A percentile compares a stretch with the other conserved stretches of the same genome.
Evolutionary conservation across 495 filamentous ascomycete species (phyloP).

Genomic region (Rostrohypoxylon terebratum): DNA sequence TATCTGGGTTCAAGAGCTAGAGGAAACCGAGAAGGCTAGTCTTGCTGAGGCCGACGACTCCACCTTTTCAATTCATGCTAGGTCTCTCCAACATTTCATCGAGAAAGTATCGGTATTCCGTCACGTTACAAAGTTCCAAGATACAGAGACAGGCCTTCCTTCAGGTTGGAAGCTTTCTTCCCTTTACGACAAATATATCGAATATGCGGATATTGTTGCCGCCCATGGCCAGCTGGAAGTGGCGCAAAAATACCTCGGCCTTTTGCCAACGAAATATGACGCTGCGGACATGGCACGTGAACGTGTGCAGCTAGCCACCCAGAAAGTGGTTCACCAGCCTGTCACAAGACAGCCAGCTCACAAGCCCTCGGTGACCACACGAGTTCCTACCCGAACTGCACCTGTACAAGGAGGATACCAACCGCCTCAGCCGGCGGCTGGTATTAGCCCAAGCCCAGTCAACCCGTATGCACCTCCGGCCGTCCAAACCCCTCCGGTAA

Average conservation of each 20-base stretch:
- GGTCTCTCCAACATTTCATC: constrained; percentile 89
- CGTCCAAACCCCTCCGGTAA: constrained; percentile 58
- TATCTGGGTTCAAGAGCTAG: constrained; percentile 91
- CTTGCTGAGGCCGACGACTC: constrained; percentile 77
- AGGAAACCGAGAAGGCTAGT: constrained; percentile 80
- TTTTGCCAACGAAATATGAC: constrained; percentile 86
- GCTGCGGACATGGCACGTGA: constrained; percentile 89
- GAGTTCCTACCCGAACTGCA: constrained; percentile 30
- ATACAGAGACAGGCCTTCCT: constrained; percentile 74
- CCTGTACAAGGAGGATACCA: constrained; percentile 53
- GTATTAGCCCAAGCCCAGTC: constrained; percentile 50
- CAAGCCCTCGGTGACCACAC: constrained; percentile 22
- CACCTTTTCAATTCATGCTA: constrained; percentile 91
- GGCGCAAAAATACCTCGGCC: constrained; percentile 90
- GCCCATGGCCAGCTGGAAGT: constrained; percentile 86
- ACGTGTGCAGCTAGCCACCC: constrained; percentile 86
- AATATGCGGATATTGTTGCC: constrained; percentile 96
- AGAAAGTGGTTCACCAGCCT: constrained; percentile 65
- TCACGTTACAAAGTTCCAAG: constrained; percentile 89
- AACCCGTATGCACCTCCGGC: constrained; percentile 48
- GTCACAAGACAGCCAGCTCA: constrained; percentile 49
- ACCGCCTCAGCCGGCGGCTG: constrained; percentile 51
- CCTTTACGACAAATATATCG: constrained; percentile 94
- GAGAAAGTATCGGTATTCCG: constrained; percentile 99
- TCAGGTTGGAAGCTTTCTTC: constrained; percentile 89